Percentiles rank a stretch among this genome's conserved stretches.
Evolutionary conservation across 208 protist genomes (phyloP).

Genomic region (Angomonas deanei): DNA sequence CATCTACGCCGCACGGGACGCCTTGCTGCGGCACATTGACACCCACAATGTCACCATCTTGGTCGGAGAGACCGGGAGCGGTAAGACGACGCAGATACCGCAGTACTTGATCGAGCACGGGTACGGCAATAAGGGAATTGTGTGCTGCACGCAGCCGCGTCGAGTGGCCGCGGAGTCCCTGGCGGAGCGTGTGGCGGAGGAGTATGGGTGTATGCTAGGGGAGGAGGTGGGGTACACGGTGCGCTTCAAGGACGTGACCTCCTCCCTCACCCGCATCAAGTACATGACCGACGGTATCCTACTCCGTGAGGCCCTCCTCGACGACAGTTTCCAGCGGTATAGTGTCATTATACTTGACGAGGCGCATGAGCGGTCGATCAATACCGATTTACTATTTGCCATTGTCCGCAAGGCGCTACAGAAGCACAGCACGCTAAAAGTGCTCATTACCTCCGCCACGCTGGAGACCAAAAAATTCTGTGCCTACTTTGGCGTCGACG

Average conservation of each 20-base stretch:
- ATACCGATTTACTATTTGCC: conserved; percentile 99
- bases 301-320: conserved; percentile 96
- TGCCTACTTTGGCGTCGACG: conserved; percentile 94
- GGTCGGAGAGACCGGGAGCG: conserved; percentile 94
- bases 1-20: conserved; percentile 92
- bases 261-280: conserved; percentile 95
- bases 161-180: conserved; percentile 98
- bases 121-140: conserved; percentile 57
- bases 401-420: conserved; percentile 94
- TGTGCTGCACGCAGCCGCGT: conserved; percentile 98
- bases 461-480: conserved; percentile 98
- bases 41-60: conserved; percentile 86
- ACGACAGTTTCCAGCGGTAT: conserved; percentile 94
- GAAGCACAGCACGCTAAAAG: conserved; percentile 93
- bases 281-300: conserved; percentile 99
- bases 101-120: conserved; percentile 93
- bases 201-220: conserved; percentile 96
- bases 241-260: conserved; percentile 98
- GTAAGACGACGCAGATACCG: conserved; percentile 97
- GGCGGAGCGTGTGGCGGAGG: conserved; percentile 97
- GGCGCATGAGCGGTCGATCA: conserved; percentile 99
- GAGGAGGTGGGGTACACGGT: conserved; percentile 99
- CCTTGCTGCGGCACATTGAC: conserved; percentile 86
- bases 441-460: conserved; percentile 99
- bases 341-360: conserved; percentile 99